Evolutionary conservation across 2,329 filamentous ascomycete species (phyloP).

Genomic region (Alternaria brassicicola): DNA sequence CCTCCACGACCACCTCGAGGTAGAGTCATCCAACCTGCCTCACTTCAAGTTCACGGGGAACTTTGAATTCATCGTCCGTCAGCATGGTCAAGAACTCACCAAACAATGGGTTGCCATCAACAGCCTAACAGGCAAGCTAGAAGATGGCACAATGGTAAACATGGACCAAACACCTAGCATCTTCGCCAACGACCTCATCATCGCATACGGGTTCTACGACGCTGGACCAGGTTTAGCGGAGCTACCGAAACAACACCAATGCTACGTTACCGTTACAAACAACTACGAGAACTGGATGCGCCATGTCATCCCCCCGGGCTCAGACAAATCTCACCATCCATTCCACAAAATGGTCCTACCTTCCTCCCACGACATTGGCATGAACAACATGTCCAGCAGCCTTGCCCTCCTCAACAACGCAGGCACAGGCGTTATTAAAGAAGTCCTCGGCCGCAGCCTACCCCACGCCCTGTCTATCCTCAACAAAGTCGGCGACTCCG

Average conservation of each 20-base stretch:
- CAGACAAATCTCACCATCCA: slow-evolving; percentile 48
- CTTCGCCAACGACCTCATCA: slow-evolving; percentile 47
- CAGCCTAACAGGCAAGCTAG: slow-evolving; percentile 53
- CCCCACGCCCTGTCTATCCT: slow-evolving; percentile 33
- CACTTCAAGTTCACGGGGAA: slow-evolving; percentile 54
- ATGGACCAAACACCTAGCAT: slow-evolving; percentile 41
- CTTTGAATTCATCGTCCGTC: slow-evolving; percentile 52
- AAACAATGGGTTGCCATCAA: slow-evolving; percentile 57
- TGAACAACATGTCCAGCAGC: slow-evolving; percentile 58
- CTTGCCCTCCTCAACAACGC: slow-evolving; percentile 50
- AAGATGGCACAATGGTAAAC: slow-evolving; percentile 48
- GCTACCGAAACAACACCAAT: slow-evolving; percentile 54
- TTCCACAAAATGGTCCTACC: slow-evolving; percentile 56
- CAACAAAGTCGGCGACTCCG: slow-evolving; percentile 37
- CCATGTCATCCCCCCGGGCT: slow-evolving; percentile 50
- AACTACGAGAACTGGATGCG: slow-evolving; percentile 56
- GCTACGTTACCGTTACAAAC: slow-evolving; percentile 52
- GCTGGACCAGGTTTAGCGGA: slow-evolving; percentile 53
- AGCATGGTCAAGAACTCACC: slow-evolving; percentile 49
- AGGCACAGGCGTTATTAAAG: slow-evolving; percentile 40
- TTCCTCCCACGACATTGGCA: slow-evolving; percentile 57
- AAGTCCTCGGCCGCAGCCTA: slow-evolving; percentile 36
- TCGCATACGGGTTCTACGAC: slow-evolving; percentile 58
- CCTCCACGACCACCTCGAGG: slow-evolving; percentile 52
- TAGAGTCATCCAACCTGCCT: slow-evolving; percentile 53